Evolutionary conservation across 305 asterid genomes (phyloP), one percentile per base, ranked within the genome.

Genomic region (Withania somnifera): DNA sequence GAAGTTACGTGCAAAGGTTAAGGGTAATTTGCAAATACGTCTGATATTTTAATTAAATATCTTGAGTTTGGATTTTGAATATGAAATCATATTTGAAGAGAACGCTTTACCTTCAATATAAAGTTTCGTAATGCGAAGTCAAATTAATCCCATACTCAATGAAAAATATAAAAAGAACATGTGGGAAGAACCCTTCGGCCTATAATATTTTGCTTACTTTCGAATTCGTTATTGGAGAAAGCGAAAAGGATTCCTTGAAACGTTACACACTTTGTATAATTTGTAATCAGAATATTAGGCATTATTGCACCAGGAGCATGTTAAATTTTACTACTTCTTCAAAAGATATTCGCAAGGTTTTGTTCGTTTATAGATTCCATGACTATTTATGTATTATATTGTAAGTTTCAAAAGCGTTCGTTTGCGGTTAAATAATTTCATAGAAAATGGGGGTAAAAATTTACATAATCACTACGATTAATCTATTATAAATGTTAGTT

Each of bases 111-210:
- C 5, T 0, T 0, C 8, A 9, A 56, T 8, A 1, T 24, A 58
- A 6, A 22, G 24, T 5, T 11, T 57, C 11, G 0, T 4, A 2
- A 11, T 0, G 0, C 0, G 14, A 60, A 60, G 24, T 0, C 0
- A 11, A 60, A 60, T 60, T 26, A 26, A 0, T 26, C 0, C 11
- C 26, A 26, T 1, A 26, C 5, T 0, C 0, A 11, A 0, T 24
- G 13, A 0, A 3, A 0, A 19, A 19, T 0, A 56, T 3, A 8
- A 22, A 20, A 54, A 11, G 28, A 10, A 67, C 5, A 36, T n/a
- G 50, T 66, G 50, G 51, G 76, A 14, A 66, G n/a, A n/a, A n/a
- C n/a, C n/a, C n/a, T n/a, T n/a, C n/a, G n/a, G n/a, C n/a, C n/a
- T n/a, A n/a, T n/a, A n/a, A n/a, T n/a, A n/a, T n/a, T n/a, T n/a